phyloP scores from a whole-genome alignment of 352 stramenopile genomes.

The Phytophthora citrophthora region DNA sequence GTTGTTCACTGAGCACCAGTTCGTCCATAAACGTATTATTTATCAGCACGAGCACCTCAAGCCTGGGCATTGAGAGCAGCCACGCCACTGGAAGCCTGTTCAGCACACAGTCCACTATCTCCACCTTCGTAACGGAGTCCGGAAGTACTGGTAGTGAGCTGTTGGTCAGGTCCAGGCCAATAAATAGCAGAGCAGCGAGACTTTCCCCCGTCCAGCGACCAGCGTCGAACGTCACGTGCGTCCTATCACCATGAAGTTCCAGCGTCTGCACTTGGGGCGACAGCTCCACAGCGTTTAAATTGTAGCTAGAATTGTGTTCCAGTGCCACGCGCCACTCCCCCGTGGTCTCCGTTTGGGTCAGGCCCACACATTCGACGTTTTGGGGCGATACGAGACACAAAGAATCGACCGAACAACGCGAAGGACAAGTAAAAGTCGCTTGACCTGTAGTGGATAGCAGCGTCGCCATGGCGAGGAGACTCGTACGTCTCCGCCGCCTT shows the following conservation, averaged over 20 bases:
- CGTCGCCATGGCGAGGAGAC: slow-evolving; percentile 7
- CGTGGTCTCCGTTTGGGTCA: not conserved
- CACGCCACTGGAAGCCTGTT: slow-evolving; percentile 15
- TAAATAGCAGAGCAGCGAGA: slow-evolving; percentile 36
- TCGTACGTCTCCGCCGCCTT: slow-evolving; percentile 18
- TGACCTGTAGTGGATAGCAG: slow-evolving; percentile 10
- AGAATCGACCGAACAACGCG: slow-evolving; percentile 6
- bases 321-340: slow-evolving; percentile 27
- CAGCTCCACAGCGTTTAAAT: slow-evolving; percentile 9
- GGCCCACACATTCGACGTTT: slow-evolving; percentile 12
- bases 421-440: slow-evolving; percentile 1
- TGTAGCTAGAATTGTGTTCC: slow-evolving; percentile 3
- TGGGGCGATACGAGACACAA: slow-evolving; percentile 15
- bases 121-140: slow-evolving; percentile 22
- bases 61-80: slow-evolving; percentile 17
- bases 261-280: slow-evolving; percentile 17
- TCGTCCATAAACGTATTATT: slow-evolving; percentile 17
- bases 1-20: slow-evolving; percentile 23
- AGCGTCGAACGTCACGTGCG: slow-evolving; percentile 29
- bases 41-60: slow-evolving; percentile 31
- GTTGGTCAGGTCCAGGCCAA: slow-evolving; percentile 40
- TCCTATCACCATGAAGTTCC: slow-evolving; percentile 19
- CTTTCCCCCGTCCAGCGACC: slow-evolving; percentile 19
- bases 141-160: slow-evolving; percentile 30
- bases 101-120: slow-evolving; percentile 35